phyloP scores from a whole-genome alignment of 345 rosid genomes.

The Adansonia digitata region DNA sequence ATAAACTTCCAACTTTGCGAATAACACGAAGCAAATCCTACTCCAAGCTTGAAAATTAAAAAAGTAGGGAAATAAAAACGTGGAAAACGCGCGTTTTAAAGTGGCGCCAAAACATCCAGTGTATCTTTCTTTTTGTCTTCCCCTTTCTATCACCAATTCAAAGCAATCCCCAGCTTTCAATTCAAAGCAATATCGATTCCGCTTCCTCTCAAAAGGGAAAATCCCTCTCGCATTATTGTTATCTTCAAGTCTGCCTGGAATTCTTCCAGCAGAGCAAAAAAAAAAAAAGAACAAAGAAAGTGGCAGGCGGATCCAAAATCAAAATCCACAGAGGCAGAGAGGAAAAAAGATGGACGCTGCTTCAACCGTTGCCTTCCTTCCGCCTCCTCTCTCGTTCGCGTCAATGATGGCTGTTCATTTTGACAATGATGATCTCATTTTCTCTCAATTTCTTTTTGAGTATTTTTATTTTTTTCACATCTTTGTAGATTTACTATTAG shows the following conservation, averaged over 20 bases:
- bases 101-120: too few species aligned
- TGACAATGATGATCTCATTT: conserved; percentile 44
- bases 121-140: too few species aligned
- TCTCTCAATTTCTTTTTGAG: not conserved
- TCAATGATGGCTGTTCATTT: conserved; percentile 80
- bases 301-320: too few species aligned
- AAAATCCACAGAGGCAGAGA: not conserved
- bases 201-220: too few species aligned
- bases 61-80: not conserved
- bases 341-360: conserved; percentile 80
- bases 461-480: not conserved
- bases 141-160: too few species aligned
- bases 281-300: conserved; percentile 45
- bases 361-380: conserved; percentile 5
- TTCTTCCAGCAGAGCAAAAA: conserved; percentile 10
- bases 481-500: not conserved
- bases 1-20: too few species aligned
- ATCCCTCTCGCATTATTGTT: too few species aligned
- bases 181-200: too few species aligned
- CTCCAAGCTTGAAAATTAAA: not conserved
- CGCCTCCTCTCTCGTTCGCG: conserved; percentile 45
- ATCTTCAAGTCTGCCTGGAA: too few species aligned
- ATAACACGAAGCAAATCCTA: too few species aligned
- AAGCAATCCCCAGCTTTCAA: too few species aligned
- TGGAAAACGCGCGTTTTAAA: too few species aligned